A percentile compares a stretch with the other conserved stretches of the same genome.
Conservation (phyloP, 23 red algal genomes). For the Gracilaria vermiculophylla region DNA sequence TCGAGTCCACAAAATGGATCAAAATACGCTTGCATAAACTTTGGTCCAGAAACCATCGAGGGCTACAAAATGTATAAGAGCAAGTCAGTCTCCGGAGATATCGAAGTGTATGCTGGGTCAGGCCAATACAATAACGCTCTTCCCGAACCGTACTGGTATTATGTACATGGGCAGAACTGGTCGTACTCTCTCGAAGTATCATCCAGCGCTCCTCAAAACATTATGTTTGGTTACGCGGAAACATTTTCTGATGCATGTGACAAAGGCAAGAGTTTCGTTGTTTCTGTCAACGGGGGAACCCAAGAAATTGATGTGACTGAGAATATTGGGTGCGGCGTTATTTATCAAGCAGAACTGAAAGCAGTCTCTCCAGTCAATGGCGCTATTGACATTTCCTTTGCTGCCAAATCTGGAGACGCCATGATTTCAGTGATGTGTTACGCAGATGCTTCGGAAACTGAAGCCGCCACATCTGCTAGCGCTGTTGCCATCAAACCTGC, state of each 20-base stretch:
- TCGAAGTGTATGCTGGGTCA: constrained; percentile 31
- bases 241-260: constrained; percentile 34
- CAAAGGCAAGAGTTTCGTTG: constrained; percentile 4
- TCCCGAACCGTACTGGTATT: constrained; percentile 24
- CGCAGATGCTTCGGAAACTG: constrained; percentile 11
- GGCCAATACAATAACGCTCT: background rate
- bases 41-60: constrained; percentile 25
- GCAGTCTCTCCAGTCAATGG: constrained; percentile 7
- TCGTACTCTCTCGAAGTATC: constrained; percentile 38
- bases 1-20: background rate
- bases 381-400: constrained; percentile 41
- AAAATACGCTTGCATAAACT: constrained; percentile 32
- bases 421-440: constrained; percentile 55
- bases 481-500: background rate
- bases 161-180: constrained; percentile 45
- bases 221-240: constrained; percentile 50
- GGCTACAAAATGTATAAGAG: constrained; percentile 27
- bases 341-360: constrained; percentile 19
- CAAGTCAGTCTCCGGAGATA: constrained; percentile 6
- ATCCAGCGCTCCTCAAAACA: background rate
- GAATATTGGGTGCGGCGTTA: constrained; percentile 35
- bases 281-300: constrained; percentile 18
- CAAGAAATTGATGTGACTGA: constrained; percentile 6
- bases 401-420: constrained; percentile 14
- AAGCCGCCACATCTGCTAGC: background rate